phyloP scores from a whole-genome alignment of 2,329 filamentous ascomycete genomes.

The Diplocarpon rosae region DNA sequence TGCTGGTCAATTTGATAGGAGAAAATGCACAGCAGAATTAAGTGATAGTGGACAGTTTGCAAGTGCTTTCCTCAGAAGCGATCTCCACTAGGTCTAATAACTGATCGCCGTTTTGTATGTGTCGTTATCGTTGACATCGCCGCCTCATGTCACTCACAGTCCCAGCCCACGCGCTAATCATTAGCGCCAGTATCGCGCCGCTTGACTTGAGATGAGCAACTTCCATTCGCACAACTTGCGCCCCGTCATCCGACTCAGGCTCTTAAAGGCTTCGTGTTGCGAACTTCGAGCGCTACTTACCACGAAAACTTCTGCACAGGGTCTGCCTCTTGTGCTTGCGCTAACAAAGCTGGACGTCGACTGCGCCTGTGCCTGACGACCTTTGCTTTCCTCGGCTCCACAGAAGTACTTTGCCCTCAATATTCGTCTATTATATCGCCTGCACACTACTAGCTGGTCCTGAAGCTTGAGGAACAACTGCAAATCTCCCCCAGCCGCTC shows the following conservation, averaged over 20 bases:
- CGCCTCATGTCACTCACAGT: not conserved
- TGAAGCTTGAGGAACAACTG: not conserved
- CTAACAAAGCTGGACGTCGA: conserved; percentile 11
- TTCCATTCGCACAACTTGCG: not conserved
- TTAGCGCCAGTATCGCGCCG: too few species aligned
- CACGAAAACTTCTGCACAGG: not conserved
- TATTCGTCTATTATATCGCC: not conserved
- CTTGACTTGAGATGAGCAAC: too few species aligned
- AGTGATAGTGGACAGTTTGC: too few species aligned
- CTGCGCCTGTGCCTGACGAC: conserved; percentile 9
- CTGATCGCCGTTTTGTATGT: too few species aligned
- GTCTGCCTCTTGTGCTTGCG: conserved; percentile 3
- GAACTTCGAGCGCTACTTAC: not conserved
- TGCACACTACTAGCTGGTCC: not conserved
- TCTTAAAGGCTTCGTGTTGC: conserved; percentile 2
- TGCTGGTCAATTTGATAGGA: not conserved
- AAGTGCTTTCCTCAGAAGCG: too few species aligned
- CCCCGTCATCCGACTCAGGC: conserved; percentile 9
- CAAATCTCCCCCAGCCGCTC: not conserved
- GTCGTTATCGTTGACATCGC: too few species aligned
- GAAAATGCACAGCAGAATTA: not conserved
- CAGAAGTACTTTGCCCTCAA: not conserved
- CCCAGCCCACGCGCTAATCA: not conserved
- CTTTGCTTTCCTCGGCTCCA: not conserved
- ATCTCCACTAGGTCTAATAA: too few species aligned